These are phyloP conservation scores for Madurella mycetomatis DNA, from an alignment of 2,329 filamentous ascomycete species.

Conservation along the genomic window DNA sequence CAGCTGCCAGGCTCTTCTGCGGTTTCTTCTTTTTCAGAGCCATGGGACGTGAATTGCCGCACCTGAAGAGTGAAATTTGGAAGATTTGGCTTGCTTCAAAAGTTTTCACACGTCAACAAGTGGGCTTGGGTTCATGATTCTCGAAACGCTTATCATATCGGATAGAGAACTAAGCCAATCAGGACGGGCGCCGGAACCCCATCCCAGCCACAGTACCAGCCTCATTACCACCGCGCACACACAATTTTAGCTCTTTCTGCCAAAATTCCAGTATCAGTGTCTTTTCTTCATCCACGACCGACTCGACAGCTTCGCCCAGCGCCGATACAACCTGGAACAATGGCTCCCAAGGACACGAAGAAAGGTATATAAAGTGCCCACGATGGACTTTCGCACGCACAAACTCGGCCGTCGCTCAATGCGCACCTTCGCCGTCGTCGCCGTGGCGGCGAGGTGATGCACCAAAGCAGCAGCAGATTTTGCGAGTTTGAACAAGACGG, in stretches of 20 bases:
- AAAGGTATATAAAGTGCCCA: constrained; percentile 35
- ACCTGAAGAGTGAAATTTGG: too few relatives aligned
- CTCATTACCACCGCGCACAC: constrained; percentile 24
- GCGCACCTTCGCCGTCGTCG: constrained; percentile 24
- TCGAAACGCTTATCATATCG: constrained; percentile 16
- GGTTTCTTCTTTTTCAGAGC: constrained; percentile 39
- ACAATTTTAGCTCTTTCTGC: constrained; percentile 20
- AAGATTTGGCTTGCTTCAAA: too few relatives aligned
- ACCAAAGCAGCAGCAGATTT: constrained; percentile 70
- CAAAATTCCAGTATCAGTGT: constrained; percentile 17
- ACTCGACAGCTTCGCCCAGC: constrained; percentile 26
- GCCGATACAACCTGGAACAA: constrained; percentile 29
- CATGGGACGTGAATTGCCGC: constrained; percentile 33
- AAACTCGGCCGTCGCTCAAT: constrained; percentile 27
- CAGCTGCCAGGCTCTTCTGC: constrained; percentile 44
- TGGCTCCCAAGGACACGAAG: constrained; percentile 38
- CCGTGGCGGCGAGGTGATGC: constrained; percentile 36
- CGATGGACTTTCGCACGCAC: constrained; percentile 21
- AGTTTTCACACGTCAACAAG: too few relatives aligned
- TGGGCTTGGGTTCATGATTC: too few relatives aligned
- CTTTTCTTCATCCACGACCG: constrained; percentile 23
- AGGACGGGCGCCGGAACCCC: not conserved
- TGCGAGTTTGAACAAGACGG: constrained; percentile 57
- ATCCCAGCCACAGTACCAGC: constrained; percentile 16
- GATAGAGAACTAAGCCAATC: not conserved